Evolutionary conservation across 345 rosid species (phyloP).

Genomic region (Kandelia obovata): DNA sequence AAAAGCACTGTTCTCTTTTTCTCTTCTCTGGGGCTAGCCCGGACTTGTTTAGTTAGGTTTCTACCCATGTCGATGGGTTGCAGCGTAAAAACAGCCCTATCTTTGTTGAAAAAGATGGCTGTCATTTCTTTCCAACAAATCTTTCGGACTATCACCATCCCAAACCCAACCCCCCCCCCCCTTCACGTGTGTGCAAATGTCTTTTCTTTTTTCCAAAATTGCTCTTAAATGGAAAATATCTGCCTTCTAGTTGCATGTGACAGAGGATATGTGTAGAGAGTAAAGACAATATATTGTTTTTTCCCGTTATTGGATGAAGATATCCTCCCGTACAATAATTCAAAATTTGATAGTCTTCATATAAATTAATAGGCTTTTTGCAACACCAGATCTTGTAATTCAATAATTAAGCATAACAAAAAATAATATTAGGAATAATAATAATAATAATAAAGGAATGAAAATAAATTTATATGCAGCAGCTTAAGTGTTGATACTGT

Average conservation of each 20-base stretch:
- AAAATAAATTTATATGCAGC: too few relatives aligned
- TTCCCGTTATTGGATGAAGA: background rate
- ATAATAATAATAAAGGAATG: too few relatives aligned
- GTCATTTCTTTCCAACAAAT: constrained; percentile 18
- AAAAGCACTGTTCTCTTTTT: background rate
- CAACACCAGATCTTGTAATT: too few relatives aligned
- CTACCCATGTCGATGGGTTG: constrained; percentile 5
- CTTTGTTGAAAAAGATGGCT: constrained; percentile 31
- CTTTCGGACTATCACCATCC: constrained; percentile 37
- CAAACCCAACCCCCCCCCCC: too few relatives aligned
- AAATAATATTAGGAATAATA: too few relatives aligned
- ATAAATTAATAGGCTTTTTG: too few relatives aligned
- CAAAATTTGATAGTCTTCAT: too few relatives aligned
- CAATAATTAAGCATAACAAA: too few relatives aligned
- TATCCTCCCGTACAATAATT: too few relatives aligned
- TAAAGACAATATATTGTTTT: background rate
- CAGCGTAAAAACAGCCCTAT: background rate
- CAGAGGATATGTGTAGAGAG: constrained; percentile 19
- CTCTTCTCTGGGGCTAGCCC: constrained; percentile 10
- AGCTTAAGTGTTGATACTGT: too few relatives aligned
- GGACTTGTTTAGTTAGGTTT: constrained; percentile 18
- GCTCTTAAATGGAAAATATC: constrained; percentile 21
- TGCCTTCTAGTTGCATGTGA: constrained; percentile 19
- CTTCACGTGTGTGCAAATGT: constrained; percentile 15
- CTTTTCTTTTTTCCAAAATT: constrained; percentile 16